Conservation (phyloP, 2,329 filamentous ascomycete species). For the Diaporthe batatas region DNA sequence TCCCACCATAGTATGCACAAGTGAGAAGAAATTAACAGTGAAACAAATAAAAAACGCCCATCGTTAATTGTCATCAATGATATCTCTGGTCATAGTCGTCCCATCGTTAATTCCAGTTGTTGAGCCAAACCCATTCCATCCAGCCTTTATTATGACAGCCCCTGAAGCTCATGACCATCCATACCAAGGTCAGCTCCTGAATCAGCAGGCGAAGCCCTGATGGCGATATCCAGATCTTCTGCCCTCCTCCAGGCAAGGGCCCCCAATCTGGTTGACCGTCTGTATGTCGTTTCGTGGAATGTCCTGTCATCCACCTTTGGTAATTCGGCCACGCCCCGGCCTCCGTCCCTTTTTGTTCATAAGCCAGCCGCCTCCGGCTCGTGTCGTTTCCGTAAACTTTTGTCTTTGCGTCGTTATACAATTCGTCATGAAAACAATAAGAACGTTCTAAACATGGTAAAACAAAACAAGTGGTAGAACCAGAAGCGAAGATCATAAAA, state of each 20-base stretch:
- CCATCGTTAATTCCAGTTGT: conserved; percentile 40
- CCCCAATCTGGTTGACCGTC: conserved; percentile 28
- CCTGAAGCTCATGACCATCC: conserved; percentile 4
- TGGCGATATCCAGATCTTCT: conserved; percentile 37
- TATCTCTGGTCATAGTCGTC: conserved; percentile 40
- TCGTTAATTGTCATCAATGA: conserved; percentile 43
- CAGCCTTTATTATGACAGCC: conserved; percentile 25
- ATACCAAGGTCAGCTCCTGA: conserved; percentile 28
- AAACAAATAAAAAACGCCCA: conserved; percentile 35
- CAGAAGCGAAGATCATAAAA: conserved; percentile 29
- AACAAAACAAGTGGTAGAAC: conserved; percentile 35
- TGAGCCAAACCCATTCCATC: conserved; percentile 33
- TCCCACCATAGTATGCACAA: conserved; percentile 20
- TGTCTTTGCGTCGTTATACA: conserved; percentile 43
- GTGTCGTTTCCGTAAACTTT: conserved; percentile 39
- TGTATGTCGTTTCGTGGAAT: conserved; percentile 30
- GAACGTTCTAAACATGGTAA: conserved; percentile 39
- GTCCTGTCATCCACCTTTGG: conserved; percentile 34
- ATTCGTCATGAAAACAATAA: conserved; percentile 39
- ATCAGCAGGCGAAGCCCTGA: conserved; percentile 14
- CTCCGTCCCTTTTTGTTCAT: conserved; percentile 31
- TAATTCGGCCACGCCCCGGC: conserved; percentile 2
- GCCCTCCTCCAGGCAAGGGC: conserved; percentile 12
- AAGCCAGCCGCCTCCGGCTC: conserved; percentile 36
- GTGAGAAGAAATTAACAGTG: conserved; percentile 4